Base-by-base conservation (phyloP, 139 green algal species). In the Tetratostichococcus sp. region DNA sequence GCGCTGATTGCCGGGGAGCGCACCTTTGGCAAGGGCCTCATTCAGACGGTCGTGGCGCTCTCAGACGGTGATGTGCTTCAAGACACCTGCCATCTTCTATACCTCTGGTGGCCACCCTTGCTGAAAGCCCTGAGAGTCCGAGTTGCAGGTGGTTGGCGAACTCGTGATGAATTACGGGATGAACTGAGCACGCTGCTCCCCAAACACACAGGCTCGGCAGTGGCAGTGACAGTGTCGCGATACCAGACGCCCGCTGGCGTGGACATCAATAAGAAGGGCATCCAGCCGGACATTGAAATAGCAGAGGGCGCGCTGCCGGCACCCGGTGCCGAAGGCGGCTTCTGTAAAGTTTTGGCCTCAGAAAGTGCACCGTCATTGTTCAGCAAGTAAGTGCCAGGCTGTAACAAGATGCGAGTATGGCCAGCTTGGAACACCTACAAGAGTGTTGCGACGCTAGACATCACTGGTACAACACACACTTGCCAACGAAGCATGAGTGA, bases 11-110 rank as follows among this genome's bases (percentile, higher is more conserved):
- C 90, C 26, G 95, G 93, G 11, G 87, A 95, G 71, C 80, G 62
- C 25, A 98, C 94, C 0, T 99, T 97, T 80, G 95, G 95, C 72
- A 99, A 99, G 86, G 95, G 95, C 1, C 83, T 98, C 2, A 98
- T 99, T 71, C 95, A 99, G 81, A 98, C 92, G 0, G 77, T 98
- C 30, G 89, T 97, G 35, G 82, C 91, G 71, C 85, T 99, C 8
- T 92, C 83, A 1, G 80, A 86, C 65, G 85, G 50, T 62, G 50
- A 14, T 8, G 26, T 28, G 35, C 39, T 26, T 65, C 42, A 35
- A 59, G 72, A 26, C 65, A 28, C 72, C 58, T 50, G 30, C 71
- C 6, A 92, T 96, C 70, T 92, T n/a, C n/a, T n/a, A n/a, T n/a
- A n/a, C n/a, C n/a, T n/a, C n/a, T n/a, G n/a, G n/a, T n/a, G n/a